Base-by-base conservation (phyloP, 106 monocot species). In the Iris macrosiphon region DNA sequence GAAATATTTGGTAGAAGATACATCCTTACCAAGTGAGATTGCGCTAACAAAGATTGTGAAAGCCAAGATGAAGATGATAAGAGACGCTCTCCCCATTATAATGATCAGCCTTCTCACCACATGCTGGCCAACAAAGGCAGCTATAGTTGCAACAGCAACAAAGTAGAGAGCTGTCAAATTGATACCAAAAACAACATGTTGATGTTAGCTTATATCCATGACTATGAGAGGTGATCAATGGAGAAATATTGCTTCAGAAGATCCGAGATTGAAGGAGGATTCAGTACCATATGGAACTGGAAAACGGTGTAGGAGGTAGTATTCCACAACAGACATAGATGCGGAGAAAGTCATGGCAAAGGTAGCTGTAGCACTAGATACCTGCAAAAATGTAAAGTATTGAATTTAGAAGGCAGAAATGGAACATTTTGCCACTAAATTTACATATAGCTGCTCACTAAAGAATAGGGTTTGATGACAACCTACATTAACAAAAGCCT, bases 41-140 rank as follows among this genome's bases (percentile, higher is more conserved):
- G 93, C 88, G 37, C 93, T 88, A 30, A 84, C 59, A 58, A 94
- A 94, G 38, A 94, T 94, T 31, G 84, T 94, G 63, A 65, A 88
- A 30, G 93, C 72, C 51, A 94, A 44, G 35, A 94, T 88, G 73
- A 94, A 94, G 45, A 94, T 85, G 56, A 94, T 94, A 34, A 94
- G 74, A 4, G 93, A 94, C n/a, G 93, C 84, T 46, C 93, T 84
- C 21, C 93, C 93, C 57, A 94, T 31, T 28, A 81, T 13, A 4
- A 72, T 67, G 63, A 94, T 94, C 16, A 94, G 8, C 64, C 34
- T 88, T 44, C 84, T 75, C 26, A 94, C 88, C 7, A 67, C 60
- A 60, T 94, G 72, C 32, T 94, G 93, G 21, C 93, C 88, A 8
- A 82, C 67, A 17, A 78, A 61, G 13, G 93, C 93, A 18, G 88